These are phyloP conservation scores for Tylopilus sp. DNA, from an alignment of 768 basidiomycete genomes.

Conservation along the genomic window DNA sequence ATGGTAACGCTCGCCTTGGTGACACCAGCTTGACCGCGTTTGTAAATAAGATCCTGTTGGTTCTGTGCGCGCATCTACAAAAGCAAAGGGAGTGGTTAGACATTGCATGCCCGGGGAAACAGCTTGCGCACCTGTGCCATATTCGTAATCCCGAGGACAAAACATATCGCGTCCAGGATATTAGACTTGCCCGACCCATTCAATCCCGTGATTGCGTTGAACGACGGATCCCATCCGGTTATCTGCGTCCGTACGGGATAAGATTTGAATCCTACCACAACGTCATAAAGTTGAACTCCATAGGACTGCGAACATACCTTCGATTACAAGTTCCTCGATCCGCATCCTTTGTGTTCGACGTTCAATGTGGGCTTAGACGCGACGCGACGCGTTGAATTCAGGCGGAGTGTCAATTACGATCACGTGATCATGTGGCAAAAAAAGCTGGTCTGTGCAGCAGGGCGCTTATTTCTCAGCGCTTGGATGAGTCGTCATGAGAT, in stretches of 20 bases:
- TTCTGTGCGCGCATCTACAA: slow-evolving; percentile 88
- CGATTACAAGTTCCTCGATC: slow-evolving; percentile 93
- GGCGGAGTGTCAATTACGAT: slow-evolving; percentile 22
- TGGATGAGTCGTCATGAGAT: not conserved
- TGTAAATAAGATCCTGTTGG: slow-evolving; percentile 98
- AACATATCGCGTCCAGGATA: slow-evolving; percentile 98
- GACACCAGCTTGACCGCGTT: slow-evolving; percentile 95
- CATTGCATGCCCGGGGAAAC: not conserved
- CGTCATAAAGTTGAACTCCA: not conserved
- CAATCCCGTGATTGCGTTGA: slow-evolving; percentile 97
- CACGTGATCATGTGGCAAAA: slow-evolving; percentile 16
- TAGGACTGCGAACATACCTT: slow-evolving; percentile 47
- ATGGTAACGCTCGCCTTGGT: slow-evolving; percentile 98
- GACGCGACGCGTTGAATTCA: slow-evolving; percentile 32
- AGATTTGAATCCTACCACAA: slow-evolving; percentile 82
- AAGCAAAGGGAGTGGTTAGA: not conserved
- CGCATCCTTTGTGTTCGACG: slow-evolving; percentile 56
- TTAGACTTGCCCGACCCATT: slow-evolving; percentile 98
- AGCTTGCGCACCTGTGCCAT: slow-evolving; percentile 70
- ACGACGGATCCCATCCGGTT: slow-evolving; percentile 94
- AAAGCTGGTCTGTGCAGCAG: not conserved
- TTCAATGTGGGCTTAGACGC: slow-evolving; percentile 10
- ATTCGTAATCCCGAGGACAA: slow-evolving; percentile 96
- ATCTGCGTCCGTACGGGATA: slow-evolving; percentile 96
- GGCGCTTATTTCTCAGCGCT: slow-evolving; percentile 17